Base-by-base conservation (phyloP, 2,329 filamentous ascomycete species). In the Lecanicillium sp. region DNA sequence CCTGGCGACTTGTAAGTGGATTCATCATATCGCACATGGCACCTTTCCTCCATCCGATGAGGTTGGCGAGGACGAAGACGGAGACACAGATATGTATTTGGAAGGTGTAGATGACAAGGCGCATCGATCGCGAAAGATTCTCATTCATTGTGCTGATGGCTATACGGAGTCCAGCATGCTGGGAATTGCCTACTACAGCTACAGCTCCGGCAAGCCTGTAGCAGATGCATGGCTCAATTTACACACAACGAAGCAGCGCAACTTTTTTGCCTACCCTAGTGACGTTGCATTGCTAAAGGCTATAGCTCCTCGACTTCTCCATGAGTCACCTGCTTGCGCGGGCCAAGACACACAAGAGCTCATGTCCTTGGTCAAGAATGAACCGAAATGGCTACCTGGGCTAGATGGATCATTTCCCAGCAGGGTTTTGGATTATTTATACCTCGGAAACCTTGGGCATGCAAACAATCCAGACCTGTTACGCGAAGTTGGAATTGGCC, bases 81-180 rank as follows among this genome's bases (percentile, higher is more conserved):
- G 27, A n/a, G 52, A 59, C 43, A 48, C 49, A 12, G 49, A 46
- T 3, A 47, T 49, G 29, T 25, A 18, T 16, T 34, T 56, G 35
- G 49, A 59, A 46, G 46, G 50, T 31, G 50, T 31, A 7, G 17
- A 5, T 20, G 17, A 17, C 13, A 4, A 12, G 5, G n/a, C 14
- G 4, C 27, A 38, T 17, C 60, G 62, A 25, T 68, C 78, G 40
- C 69, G 78, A 45, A 88, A 80, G 54, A 78, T 96, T 25, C 73
- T 96, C 22, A 85, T 98, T 29, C 90, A 96, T 60, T 96, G 92
- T 58, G 81, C 83, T 3, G 92, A 98, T 58, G 92, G 92, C 14
- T 98, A 98, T 53, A 98, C 92, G 0, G 92, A 98, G 60, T 90
- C 85, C 2, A 88, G 88, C 2, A 73, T 98, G 59, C 71, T 98